A percentile compares a stretch with the other conserved stretches of the same genome.
phyloP scores from a whole-genome alignment of 75 land plant genomes.

The Pseudotsuga menziesii region DNA sequence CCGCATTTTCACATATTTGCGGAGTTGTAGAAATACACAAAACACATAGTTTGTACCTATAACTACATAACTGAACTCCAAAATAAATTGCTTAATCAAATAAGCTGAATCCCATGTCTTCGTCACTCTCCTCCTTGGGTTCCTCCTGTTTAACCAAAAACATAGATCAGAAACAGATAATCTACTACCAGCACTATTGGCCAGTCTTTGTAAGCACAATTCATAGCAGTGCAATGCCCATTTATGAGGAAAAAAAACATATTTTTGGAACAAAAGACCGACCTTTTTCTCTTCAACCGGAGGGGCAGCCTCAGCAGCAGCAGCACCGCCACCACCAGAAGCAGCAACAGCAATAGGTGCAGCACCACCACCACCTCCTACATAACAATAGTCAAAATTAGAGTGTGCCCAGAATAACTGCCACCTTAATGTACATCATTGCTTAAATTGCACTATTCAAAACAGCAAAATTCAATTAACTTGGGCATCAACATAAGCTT shows the following conservation, averaged over 20 bases:
- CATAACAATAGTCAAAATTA: not conserved
- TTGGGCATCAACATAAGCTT: not conserved
- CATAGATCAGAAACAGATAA: not conserved
- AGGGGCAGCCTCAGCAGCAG: conserved; percentile 21
- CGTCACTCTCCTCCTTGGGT: conserved; percentile 58
- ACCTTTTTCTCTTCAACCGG: conserved; percentile 19
- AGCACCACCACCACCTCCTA: conserved; percentile 19
- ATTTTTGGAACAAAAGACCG: not conserved
- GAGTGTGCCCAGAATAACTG: not conserved
- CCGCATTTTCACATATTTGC: too few species aligned
- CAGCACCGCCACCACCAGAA: conserved; percentile 9
- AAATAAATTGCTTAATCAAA: conserved; percentile 22
- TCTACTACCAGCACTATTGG: not conserved
- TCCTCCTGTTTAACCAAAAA: conserved; percentile 33
- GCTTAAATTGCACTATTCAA: not conserved
- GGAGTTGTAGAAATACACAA: too few species aligned
- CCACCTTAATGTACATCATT: not conserved
- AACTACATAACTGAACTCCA: too few species aligned
- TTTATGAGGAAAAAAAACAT: not conserved
- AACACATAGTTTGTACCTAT: too few species aligned
- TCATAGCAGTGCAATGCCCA: too few species aligned
- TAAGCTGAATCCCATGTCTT: conserved; percentile 58
- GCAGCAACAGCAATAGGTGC: conserved; percentile 14
- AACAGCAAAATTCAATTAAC: not conserved
- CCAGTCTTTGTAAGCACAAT: not conserved